These are phyloP conservation scores for Acanthochlamys bracteata DNA, from an alignment of 106 monocot genomes.

Conservation along the genomic window DNA sequence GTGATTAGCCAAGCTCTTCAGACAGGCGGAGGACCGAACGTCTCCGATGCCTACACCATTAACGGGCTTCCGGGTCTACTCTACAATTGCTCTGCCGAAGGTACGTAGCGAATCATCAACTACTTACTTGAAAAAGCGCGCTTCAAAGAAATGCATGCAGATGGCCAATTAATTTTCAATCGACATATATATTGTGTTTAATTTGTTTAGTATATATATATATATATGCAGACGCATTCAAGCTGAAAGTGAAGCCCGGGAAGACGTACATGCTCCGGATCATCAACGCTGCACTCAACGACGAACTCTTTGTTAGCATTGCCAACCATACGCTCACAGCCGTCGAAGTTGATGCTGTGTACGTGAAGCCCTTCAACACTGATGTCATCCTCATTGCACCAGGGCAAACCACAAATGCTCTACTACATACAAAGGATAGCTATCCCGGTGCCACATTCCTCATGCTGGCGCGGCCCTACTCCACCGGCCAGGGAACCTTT, in stretches of 20 bases:
- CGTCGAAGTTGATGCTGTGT: slow-evolving; percentile 39
- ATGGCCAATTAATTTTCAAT: neutral
- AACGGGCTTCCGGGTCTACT: slow-evolving; percentile 32
- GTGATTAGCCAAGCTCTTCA: slow-evolving; percentile 21
- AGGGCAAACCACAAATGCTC: slow-evolving; percentile 38
- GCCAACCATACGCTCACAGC: slow-evolving; percentile 43
- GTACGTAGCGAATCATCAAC: neutral
- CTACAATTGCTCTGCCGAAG: slow-evolving; percentile 27
- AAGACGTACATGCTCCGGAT: slow-evolving; percentile 41
- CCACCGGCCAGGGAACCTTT: slow-evolving; percentile 22
- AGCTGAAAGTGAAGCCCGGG: slow-evolving; percentile 49
- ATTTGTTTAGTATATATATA: neutral
- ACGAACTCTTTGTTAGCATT: slow-evolving; percentile 46
- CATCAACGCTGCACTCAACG: slow-evolving; percentile 53
- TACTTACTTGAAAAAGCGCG: neutral
- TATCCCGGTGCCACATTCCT: slow-evolving; percentile 17
- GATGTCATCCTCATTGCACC: slow-evolving; percentile 27
- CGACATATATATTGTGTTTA: neutral
- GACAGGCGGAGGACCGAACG: slow-evolving; percentile 33
- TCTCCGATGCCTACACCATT: slow-evolving; percentile 34
- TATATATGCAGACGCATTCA: slow-evolving; percentile 28
- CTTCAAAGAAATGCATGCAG: neutral
- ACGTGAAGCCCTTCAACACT: slow-evolving; percentile 38
- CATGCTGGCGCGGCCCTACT: slow-evolving; percentile 24
- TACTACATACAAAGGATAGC: slow-evolving; percentile 8